phyloP scores from a whole-genome alignment of 495 filamentous ascomycete species.

The Daldinia loculata region DNA sequence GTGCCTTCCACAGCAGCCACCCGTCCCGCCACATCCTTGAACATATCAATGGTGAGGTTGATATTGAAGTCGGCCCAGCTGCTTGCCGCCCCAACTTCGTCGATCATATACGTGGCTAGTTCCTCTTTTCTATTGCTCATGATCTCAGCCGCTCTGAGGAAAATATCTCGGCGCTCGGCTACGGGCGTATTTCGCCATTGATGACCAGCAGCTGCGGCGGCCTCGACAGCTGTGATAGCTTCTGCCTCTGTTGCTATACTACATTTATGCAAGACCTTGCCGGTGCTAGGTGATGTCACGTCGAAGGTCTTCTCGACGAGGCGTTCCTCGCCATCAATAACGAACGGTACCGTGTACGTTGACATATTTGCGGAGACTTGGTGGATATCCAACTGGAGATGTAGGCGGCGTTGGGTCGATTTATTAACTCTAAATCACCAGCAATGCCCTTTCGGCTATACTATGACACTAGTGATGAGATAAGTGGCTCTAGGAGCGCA shows the following conservation, averaged over 20 bases:
- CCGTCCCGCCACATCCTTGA: conserved; percentile 76
- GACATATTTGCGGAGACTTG: conserved; percentile 34
- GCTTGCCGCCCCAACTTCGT: conserved; percentile 71
- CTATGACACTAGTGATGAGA: conserved; percentile 9
- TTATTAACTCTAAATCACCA: conserved; percentile 23
- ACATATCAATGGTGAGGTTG: conserved; percentile 62
- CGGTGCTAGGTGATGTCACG: conserved; percentile 70
- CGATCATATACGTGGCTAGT: conserved; percentile 65
- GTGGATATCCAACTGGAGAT: conserved; percentile 9
- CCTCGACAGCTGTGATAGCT: conserved; percentile 66
- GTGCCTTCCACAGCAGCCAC: conserved; percentile 67
- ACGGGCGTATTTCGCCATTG: conserved; percentile 73
- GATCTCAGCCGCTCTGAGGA: conserved; percentile 75
- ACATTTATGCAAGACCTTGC: conserved; percentile 66
- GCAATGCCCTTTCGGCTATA: conserved; percentile 18
- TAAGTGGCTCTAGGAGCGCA: conserved; percentile 1
- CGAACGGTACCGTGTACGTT: conserved; percentile 66
- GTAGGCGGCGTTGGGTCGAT: conserved; percentile 6
- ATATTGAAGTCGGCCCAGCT: conserved; percentile 72
- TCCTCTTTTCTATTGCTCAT: conserved; percentile 71
- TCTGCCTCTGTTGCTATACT: conserved; percentile 70
- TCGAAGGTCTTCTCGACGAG: conserved; percentile 69
- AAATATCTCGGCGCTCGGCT: conserved; percentile 70
- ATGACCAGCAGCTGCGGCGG: conserved; percentile 74
- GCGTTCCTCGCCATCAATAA: conserved; percentile 75